These are phyloP conservation scores for Pythium sp. DNA, from an alignment of 352 stramenopile species.

Conservation along the genomic window DNA sequence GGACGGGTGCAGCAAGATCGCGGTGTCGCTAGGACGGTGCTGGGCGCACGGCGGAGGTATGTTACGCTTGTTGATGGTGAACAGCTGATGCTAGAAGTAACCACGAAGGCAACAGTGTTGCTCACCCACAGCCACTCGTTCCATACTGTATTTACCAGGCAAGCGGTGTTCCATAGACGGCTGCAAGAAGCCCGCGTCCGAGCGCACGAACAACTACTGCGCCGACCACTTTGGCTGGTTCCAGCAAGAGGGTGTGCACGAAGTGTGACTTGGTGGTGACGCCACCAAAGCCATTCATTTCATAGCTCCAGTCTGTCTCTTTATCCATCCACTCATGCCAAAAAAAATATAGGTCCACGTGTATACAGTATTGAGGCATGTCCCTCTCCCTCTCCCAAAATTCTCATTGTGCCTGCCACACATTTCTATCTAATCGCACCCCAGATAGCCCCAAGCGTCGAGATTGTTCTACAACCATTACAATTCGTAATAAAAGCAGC, in stretches of 20 bases:
- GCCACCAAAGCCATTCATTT: not conserved
- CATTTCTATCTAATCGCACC: not conserved
- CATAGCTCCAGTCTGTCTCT: not conserved
- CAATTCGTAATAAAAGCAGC: too few relatives aligned
- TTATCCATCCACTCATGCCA: not conserved
- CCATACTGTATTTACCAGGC: slow-evolving; percentile 12
- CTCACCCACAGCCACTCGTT: not conserved
- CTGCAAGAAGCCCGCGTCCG: slow-evolving; percentile 47
- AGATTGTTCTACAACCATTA: too few relatives aligned
- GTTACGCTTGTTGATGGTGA: slow-evolving; percentile 6
- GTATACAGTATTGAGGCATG: not conserved
- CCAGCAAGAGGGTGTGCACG: slow-evolving; percentile 16
- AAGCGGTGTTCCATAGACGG: slow-evolving; percentile 39
- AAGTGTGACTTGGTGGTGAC: not conserved
- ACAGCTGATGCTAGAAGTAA: not conserved
- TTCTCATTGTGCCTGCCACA: not conserved
- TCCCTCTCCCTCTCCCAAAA: too few relatives aligned
- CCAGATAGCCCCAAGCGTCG: too few relatives aligned
- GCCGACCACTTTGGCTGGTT: slow-evolving; percentile 35
- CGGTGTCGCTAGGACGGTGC: slow-evolving; percentile 45
- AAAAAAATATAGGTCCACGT: not conserved
- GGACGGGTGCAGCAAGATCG: slow-evolving; percentile 52
- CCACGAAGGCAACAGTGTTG: not conserved
- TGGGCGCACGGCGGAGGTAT: slow-evolving; percentile 45
- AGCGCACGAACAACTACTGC: slow-evolving; percentile 49